Evolutionary conservation across 176 grass and related monocot species (phyloP).

Genomic region (Aegilops speltoides): DNA sequence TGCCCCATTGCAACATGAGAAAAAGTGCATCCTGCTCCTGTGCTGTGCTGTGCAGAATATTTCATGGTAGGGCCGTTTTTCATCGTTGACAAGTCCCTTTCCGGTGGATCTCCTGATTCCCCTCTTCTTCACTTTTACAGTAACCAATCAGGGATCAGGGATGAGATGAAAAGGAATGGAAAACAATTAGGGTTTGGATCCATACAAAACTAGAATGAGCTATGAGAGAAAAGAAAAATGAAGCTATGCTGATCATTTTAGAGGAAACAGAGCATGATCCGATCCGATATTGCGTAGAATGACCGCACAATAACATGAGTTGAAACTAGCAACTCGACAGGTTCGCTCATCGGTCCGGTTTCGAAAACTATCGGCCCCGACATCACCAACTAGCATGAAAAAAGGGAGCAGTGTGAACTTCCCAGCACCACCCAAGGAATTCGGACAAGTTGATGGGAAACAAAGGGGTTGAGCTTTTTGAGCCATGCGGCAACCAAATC

Average conservation of each 20-base stretch:
- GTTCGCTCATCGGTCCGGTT: background rate
- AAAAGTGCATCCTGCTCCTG: constrained; percentile 14
- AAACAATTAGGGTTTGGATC: background rate
- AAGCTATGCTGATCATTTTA: background rate
- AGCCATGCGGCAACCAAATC: background rate
- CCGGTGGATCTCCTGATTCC: background rate
- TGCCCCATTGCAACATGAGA: background rate
- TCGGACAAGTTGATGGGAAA: constrained; percentile 17
- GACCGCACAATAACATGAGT: too few species aligned
- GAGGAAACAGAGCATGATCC: background rate
- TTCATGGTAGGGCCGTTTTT: background rate
- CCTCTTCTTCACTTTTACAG: background rate
- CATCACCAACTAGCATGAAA: background rate
- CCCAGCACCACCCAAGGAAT: background rate
- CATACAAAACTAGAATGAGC: background rate
- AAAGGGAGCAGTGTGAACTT: background rate
- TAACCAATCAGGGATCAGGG: background rate
- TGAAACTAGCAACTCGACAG: too few species aligned
- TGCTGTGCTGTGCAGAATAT: constrained; percentile 10
- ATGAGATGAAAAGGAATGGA: background rate
- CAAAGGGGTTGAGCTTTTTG: background rate
- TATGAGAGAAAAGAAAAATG: background rate
- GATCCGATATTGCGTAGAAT: too few species aligned
- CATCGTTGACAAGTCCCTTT: background rate
- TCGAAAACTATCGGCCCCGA: background rate